Evolutionary conservation across 495 filamentous ascomycete species (phyloP).

Genomic region (Chaetomidium leptoderma): DNA sequence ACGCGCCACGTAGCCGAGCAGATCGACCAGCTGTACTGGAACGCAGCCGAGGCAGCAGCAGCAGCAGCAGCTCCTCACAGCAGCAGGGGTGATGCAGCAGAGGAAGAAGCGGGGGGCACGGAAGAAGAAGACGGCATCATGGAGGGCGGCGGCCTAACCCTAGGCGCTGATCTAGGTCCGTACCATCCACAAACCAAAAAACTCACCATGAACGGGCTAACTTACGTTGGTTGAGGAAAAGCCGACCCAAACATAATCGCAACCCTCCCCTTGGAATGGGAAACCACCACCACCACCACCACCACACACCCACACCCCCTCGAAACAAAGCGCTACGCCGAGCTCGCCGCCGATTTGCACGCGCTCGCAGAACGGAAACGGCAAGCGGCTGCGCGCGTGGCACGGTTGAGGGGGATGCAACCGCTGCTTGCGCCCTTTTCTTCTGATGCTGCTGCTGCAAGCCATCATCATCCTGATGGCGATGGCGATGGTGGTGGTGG

Average conservation of each 20-base stretch:
- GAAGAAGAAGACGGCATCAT: neutral
- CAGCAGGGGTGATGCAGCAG: no score
- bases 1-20: constrained; percentile 78
- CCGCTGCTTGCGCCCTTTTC: constrained; percentile 56
- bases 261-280: constrained; percentile 43
- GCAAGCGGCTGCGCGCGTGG: constrained; percentile 51
- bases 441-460: neutral
- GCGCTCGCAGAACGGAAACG: constrained; percentile 51
- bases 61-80: no score
- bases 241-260: constrained; percentile 41
- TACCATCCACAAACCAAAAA: neutral
- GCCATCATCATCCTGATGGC: neutral
- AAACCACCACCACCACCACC: neutral
- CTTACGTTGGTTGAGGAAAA: constrained; percentile 13
- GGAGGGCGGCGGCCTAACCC: constrained; percentile 22
- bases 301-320: constrained; percentile 31
- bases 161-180: constrained; percentile 40
- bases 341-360: constrained; percentile 49
- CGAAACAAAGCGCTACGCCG: constrained; percentile 48
- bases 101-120: constrained; percentile 42
- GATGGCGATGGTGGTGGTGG: constrained; percentile 14
- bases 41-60: constrained; percentile 41
- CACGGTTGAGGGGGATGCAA: constrained; percentile 53
- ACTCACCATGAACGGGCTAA: no score
- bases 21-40: constrained; percentile 69